Evolutionary conservation across 768 basidiomycete species (phyloP).

Genomic region (Suillus brevipes): DNA sequence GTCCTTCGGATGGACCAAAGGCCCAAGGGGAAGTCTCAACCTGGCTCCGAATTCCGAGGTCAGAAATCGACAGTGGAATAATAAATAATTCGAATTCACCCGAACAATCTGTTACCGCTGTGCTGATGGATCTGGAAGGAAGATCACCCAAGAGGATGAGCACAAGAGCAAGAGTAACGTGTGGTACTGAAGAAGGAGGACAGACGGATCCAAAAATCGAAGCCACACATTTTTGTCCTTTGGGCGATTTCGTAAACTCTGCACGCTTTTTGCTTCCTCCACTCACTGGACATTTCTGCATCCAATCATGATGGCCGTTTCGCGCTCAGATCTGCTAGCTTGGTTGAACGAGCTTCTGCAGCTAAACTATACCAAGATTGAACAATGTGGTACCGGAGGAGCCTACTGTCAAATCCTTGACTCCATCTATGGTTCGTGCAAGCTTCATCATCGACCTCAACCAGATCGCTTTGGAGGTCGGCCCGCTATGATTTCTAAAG

Average conservation of each 20-base stretch:
- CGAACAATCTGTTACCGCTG: not conserved
- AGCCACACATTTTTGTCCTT: constrained; percentile 10
- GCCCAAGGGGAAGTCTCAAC: not conserved
- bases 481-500: constrained; percentile 13
- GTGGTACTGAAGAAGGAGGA: not conserved
- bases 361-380: constrained; percentile 88
- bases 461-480: constrained; percentile 20
- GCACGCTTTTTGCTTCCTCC: constrained; percentile 10
- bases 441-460: constrained; percentile 12
- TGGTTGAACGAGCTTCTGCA: constrained; percentile 96
- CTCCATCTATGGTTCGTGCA: constrained; percentile 80
- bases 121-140: not conserved
- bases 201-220: not conserved
- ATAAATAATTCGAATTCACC: not conserved
- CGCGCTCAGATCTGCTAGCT: constrained; percentile 81
- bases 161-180: not conserved
- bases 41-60: not conserved
- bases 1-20: not conserved
- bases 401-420: constrained; percentile 96
- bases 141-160: not conserved
- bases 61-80: not conserved
- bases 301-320: constrained; percentile 54
- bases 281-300: not conserved
- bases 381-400: constrained; percentile 88
- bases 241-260: constrained; percentile 13